These are phyloP conservation scores for Sarocladium kiliense DNA, from an alignment of 2,329 filamentous ascomycete genomes.

Conservation along the genomic window DNA sequence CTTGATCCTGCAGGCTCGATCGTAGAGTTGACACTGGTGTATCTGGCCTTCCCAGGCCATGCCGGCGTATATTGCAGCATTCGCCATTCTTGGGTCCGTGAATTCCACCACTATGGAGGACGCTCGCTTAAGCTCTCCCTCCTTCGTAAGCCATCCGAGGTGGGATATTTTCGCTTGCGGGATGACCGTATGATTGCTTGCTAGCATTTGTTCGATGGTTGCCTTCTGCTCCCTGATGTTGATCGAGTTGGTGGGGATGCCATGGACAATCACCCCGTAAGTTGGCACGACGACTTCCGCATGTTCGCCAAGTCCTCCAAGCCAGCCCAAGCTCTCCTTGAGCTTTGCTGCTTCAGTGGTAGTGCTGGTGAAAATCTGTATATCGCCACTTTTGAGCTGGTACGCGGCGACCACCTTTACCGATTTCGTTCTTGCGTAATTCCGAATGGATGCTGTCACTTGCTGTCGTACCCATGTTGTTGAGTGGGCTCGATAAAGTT, in stretches of 20 bases:
- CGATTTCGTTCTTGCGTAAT: background rate
- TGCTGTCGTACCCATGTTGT: too few relatives aligned
- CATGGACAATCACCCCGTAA: slow-evolving; percentile 21
- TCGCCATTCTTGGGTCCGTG: too few relatives aligned
- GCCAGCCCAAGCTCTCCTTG: too few relatives aligned
- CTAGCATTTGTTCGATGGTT: slow-evolving; percentile 19
- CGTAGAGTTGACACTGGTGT: too few relatives aligned
- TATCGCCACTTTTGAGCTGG: background rate
- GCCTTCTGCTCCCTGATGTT: slow-evolving; percentile 17
- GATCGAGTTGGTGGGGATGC: slow-evolving; percentile 20
- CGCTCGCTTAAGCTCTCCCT: too few relatives aligned
- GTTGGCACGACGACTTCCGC: too few relatives aligned
- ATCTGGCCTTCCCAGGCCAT: too few relatives aligned
- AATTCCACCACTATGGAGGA: too few relatives aligned
- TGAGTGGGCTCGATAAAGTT: too few relatives aligned
- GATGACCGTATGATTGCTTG: slow-evolving; percentile 21
- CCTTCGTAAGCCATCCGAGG: too few relatives aligned
- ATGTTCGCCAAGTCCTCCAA: too few relatives aligned
- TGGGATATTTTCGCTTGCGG: slow-evolving; percentile 18
- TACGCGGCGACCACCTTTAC: background rate
- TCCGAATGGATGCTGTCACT: background rate
- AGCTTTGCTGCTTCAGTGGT: background rate
- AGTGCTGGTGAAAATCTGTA: background rate
- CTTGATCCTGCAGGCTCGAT: slow-evolving; percentile 20
- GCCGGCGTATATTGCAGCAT: too few relatives aligned